Base-by-base conservation (phyloP, 805 yeast genomes). In the Zygosaccharomyces gambellarensis region DNA sequence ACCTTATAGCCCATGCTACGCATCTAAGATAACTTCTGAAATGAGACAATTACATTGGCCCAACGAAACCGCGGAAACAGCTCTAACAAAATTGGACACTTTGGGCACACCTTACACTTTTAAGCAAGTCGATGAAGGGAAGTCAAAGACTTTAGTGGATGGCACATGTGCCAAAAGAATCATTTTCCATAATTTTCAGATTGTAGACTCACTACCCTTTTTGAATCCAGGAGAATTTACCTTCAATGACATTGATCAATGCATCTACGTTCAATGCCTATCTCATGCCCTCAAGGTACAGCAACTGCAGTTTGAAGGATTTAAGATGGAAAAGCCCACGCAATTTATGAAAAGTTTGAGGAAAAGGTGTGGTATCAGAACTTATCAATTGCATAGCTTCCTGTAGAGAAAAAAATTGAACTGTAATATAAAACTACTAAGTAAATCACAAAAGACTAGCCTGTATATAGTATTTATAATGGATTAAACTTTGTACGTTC, bases 41-140 rank as follows among this genome's bases (percentile, higher is more conserved):
- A 75, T 72, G 63, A 61, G 68, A 5, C 70, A 71, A 36, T 70
- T 84, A 2, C 36, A 69, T 3, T 86, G 92, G 89, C 27, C 50
- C 0, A 44, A 42, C 2, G 62, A 65, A 36, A 51, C 73, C 3
- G 57, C 81, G 0, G 49, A 61, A 0, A 63, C 70, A 5, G 68
- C 85, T 0, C 48, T 71, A 6, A 69, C 81, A 31, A 63, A 73
- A 36, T 60, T 62, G 34, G 76, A 76, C 48, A 80, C 83, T 0
- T 60, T 86, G 43, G 92, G 90, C 0, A 74, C 81, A 0, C 54
- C 85, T 11, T 73, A 70, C 57, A 70, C 86, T 1, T 76, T 67
- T 55, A 74, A 69, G 38, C 71, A 73, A 17, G 52, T 59, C 22
- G 55, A 67, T 11, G 55, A 69, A 7, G 60, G 63, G 28, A 74